These are phyloP conservation scores for Pichia nanzhaoensis DNA, from an alignment of 805 yeast genomes.

Conservation along the genomic window DNA sequence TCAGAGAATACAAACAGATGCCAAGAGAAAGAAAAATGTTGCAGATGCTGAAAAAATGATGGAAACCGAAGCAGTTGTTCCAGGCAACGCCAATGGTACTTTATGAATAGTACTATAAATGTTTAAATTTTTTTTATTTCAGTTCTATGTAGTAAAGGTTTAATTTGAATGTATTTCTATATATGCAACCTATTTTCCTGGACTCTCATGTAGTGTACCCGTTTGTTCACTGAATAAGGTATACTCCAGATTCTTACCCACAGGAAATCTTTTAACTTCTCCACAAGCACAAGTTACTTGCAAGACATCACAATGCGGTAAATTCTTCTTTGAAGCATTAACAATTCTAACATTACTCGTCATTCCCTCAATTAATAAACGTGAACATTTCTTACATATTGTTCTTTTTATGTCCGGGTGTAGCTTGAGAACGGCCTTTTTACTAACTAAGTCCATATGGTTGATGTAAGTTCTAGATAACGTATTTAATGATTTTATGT, in stretches of 20 bases:
- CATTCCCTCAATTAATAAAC: conserved; percentile 43
- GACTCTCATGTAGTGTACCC: conserved; percentile 18
- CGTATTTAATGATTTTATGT: conserved; percentile 25
- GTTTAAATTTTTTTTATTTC: no score
- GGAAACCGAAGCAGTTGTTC: conserved; percentile 5
- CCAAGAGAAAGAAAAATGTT: not conserved
- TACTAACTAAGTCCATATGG: conserved; percentile 54
- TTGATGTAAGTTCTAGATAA: conserved; percentile 52
- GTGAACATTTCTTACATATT: conserved; percentile 61
- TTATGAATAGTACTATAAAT: not conserved
- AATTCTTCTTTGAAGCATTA: conserved; percentile 34
- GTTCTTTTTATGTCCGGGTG: conserved; percentile 62
- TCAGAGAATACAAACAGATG: not conserved
- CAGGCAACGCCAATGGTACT: not conserved
- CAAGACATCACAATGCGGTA: conserved; percentile 39
- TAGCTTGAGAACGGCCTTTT: conserved; percentile 58
- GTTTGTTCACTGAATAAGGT: conserved; percentile 39
- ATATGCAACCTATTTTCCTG: not conserved
- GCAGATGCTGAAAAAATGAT: not conserved
- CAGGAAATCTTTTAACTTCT: conserved; percentile 47
- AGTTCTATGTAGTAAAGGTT: not conserved
- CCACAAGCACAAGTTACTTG: conserved; percentile 51
- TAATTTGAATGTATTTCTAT: not conserved
- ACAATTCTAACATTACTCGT: conserved; percentile 34
- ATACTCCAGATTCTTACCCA: conserved; percentile 49